A percentile compares a stretch with the other conserved stretches of the same genome.
phyloP scores from a whole-genome alignment of 2,329 filamentous ascomycete species.

The Neopestalotiopsis clavispora region DNA sequence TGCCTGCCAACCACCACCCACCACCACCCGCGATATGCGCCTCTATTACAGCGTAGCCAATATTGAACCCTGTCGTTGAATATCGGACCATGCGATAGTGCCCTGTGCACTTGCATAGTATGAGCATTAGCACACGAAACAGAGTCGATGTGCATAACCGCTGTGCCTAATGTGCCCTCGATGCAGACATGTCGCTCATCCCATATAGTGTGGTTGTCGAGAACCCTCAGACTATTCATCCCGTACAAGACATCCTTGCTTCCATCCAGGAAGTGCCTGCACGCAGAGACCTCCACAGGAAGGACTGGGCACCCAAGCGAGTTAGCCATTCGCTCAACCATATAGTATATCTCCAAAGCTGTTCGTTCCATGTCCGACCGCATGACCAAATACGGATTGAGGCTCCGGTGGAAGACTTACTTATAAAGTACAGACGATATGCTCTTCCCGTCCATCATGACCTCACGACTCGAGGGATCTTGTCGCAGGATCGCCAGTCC shows the following conservation, averaged over 20 bases:
- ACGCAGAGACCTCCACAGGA: not conserved
- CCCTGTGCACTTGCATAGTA: not conserved
- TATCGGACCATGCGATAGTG: not conserved
- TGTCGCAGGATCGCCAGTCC: not conserved
- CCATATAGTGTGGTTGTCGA: not conserved
- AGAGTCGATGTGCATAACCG: slow-evolving; percentile 1
- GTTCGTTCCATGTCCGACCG: not conserved
- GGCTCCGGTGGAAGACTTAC: not conserved
- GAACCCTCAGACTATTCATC: slow-evolving; percentile 1
- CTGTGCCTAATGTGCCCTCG: not conserved
- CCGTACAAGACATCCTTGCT: not conserved
- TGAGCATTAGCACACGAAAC: not conserved
- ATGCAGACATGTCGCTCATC: not conserved
- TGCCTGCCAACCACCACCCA: not conserved
- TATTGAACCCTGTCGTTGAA: not conserved
- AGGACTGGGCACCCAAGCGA: not conserved
- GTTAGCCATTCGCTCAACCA: not conserved
- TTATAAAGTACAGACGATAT: not conserved
- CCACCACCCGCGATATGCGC: not conserved
- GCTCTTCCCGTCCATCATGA: not conserved
- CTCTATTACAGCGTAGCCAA: not conserved
- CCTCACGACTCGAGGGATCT: not conserved
- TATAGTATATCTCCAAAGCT: not conserved
- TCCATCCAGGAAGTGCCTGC: not conserved
- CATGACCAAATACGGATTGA: not conserved